Percentiles rank a stretch among this genome's conserved stretches.
phyloP scores from a whole-genome alignment of 352 stramenopile genomes.

The Globisporangium recalcitrans region DNA sequence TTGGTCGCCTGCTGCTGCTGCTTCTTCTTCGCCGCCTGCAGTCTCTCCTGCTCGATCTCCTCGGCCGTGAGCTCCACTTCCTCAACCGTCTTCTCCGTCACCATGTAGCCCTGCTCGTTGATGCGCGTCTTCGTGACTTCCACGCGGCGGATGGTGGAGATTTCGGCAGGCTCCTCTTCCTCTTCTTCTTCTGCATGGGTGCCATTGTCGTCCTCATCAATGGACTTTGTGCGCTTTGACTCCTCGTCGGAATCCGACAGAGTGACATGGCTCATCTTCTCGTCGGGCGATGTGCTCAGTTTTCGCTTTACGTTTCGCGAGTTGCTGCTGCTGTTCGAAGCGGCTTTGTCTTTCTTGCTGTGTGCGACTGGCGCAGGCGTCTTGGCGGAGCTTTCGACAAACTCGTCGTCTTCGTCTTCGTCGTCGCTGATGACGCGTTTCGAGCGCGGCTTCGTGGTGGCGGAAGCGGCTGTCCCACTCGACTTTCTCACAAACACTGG shows the following conservation, averaged over 20 bases:
- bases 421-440: constrained; percentile 71
- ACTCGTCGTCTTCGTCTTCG: constrained; percentile 47
- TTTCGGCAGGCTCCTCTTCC: constrained; percentile 1
- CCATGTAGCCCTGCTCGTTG: constrained; percentile 83
- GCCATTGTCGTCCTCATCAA: constrained; percentile 8
- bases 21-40: constrained; percentile 48
- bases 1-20: constrained; percentile 39
- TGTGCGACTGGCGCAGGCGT: constrained; percentile 4
- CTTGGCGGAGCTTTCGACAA: constrained; percentile 9
- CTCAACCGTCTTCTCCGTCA: constrained; percentile 72
- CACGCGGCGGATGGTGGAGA: constrained; percentile 47
- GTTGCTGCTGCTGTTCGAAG: constrained; percentile 1
- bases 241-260: neutral
- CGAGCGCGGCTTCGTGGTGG: constrained; percentile 20
- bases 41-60: constrained; percentile 46
- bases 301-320: constrained; percentile 42
- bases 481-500: constrained; percentile 69
- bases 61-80: constrained; percentile 61
- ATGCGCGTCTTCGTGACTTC: constrained; percentile 70
- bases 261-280: constrained; percentile 7
- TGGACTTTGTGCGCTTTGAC: constrained; percentile 16
- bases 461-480: neutral
- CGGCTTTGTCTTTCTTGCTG: constrained; percentile 2
- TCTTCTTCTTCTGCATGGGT: constrained; percentile 17
- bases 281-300: constrained; percentile 30